phyloP scores from a whole-genome alignment of 2,329 filamentous ascomycete genomes.

The Sporothrix curviconia region DNA sequence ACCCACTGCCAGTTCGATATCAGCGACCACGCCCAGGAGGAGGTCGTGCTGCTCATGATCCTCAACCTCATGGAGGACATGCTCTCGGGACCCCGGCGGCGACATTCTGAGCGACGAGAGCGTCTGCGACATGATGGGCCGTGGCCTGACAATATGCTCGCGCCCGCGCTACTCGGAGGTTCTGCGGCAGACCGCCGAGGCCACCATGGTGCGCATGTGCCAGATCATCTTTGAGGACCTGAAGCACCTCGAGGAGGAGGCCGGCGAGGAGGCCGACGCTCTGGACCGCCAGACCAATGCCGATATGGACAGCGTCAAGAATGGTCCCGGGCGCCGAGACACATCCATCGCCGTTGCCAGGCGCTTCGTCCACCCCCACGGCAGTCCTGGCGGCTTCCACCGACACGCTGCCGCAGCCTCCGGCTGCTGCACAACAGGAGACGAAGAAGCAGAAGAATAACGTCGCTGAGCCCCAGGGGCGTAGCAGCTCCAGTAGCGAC shows the following conservation, averaged over 20 bases:
- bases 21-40: slow-evolving; percentile 88
- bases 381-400: background rate
- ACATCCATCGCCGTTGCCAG: slow-evolving; percentile 1
- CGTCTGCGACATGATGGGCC: slow-evolving; percentile 99
- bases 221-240: slow-evolving; percentile 95
- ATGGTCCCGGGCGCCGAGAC: slow-evolving; percentile 70
- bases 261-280: slow-evolving; percentile 58
- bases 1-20: slow-evolving; percentile 98
- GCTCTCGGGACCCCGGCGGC: slow-evolving; percentile 86
- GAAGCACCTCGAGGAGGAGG: slow-evolving; percentile 76
- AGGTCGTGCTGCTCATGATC: slow-evolving; percentile 90
- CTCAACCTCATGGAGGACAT: slow-evolving; percentile 97
- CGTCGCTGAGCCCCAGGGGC: background rate
- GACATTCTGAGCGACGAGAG: slow-evolving; percentile 95
- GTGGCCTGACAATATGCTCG: slow-evolving; percentile 93
- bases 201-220: slow-evolving; percentile 98
- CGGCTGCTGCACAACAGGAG: background rate
- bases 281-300: slow-evolving; percentile 61
- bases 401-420: too few relatives aligned
- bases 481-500: slow-evolving; percentile 1
- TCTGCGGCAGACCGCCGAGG: slow-evolving; percentile 83
- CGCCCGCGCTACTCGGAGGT: slow-evolving; percentile 87
- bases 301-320: slow-evolving; percentile 67
- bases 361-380: slow-evolving; percentile 18
- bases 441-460: background rate